Percentiles rank a stretch among this genome's conserved stretches.
phyloP scores from a whole-genome alignment of 2,329 filamentous ascomycete genomes.

The Cercospora sp. region DNA sequence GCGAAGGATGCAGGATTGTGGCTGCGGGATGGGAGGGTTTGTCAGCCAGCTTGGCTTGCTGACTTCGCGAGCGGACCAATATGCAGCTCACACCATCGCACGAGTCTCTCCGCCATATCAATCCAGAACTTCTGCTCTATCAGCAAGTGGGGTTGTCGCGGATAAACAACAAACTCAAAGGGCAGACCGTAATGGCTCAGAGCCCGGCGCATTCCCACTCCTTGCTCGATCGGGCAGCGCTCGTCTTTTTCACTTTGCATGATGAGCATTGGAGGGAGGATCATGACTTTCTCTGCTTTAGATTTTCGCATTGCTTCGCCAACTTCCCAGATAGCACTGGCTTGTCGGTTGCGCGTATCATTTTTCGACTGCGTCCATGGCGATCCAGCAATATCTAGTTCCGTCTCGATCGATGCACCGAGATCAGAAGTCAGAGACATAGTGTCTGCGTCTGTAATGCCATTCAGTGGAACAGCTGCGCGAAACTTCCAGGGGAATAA shows the following conservation, averaged over 20 bases:
- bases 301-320: slow-evolving; percentile 26
- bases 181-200: slow-evolving; percentile 33
- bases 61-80: slow-evolving; percentile 16
- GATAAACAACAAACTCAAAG: slow-evolving; percentile 42
- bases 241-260: slow-evolving; percentile 41
- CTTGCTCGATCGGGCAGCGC: slow-evolving; percentile 41
- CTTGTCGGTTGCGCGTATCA: slow-evolving; percentile 26
- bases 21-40: slow-evolving; percentile 1
- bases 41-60: slow-evolving; percentile 8
- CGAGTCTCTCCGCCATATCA: slow-evolving; percentile 22
- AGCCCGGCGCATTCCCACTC: slow-evolving; percentile 39
- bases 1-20: neutral
- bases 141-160: slow-evolving; percentile 39
- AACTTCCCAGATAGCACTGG: slow-evolving; percentile 38
- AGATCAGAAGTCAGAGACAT: slow-evolving; percentile 41
- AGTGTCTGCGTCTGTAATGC: slow-evolving; percentile 43
- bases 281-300: slow-evolving; percentile 15
- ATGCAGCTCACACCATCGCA: slow-evolving; percentile 24
- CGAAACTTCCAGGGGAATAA: slow-evolving; percentile 42
- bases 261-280: slow-evolving; percentile 40
- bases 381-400: slow-evolving; percentile 30
- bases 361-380: slow-evolving; percentile 35
- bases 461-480: slow-evolving; percentile 43
- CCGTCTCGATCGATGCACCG: slow-evolving; percentile 30
- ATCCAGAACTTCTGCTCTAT: slow-evolving; percentile 34